Evolutionary conservation across 768 basidiomycete genomes (phyloP).

Genomic region (Mycena alexandri): DNA sequence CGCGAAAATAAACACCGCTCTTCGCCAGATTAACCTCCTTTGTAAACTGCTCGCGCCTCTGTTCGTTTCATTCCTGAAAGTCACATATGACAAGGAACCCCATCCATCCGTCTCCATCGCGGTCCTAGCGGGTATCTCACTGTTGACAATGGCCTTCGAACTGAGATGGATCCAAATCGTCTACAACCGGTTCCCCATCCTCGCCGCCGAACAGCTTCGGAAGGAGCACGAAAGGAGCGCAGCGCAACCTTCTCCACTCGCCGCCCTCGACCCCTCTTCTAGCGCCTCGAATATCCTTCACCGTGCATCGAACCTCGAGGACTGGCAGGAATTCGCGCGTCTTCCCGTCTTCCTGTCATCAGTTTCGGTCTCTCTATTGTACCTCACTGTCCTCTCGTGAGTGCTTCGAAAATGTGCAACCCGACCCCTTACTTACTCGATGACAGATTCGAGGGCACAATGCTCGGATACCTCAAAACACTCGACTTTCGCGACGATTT

Average conservation of each 20-base stretch:
- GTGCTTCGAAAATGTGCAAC: conserved; percentile 19
- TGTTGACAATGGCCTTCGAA: conserved; percentile 56
- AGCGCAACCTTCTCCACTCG: background rate
- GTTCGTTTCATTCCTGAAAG: conserved; percentile 62
- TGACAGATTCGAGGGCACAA: conserved; percentile 62
- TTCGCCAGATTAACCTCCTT: conserved; percentile 58
- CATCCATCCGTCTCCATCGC: conserved; percentile 50
- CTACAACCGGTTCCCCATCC: conserved; percentile 52
- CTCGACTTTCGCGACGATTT: conserved; percentile 60
- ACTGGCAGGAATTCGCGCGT: conserved; percentile 56
- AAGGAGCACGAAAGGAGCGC: conserved; percentile 33
- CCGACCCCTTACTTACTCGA: background rate
- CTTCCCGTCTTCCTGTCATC: conserved; percentile 57
- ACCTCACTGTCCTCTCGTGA: conserved; percentile 57
- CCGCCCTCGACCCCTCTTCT: background rate
- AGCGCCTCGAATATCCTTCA: background rate
- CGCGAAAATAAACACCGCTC: conserved; percentile 58
- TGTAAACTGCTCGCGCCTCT: conserved; percentile 65
- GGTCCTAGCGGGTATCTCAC: conserved; percentile 50
- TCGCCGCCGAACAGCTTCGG: conserved; percentile 43
- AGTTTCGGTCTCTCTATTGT: conserved; percentile 57
- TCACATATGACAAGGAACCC: conserved; percentile 35
- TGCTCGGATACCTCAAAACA: conserved; percentile 64
- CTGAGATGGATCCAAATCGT: conserved; percentile 56
- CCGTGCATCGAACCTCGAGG: conserved; percentile 25